These are phyloP conservation scores for Malassezia furfur DNA, from an alignment of 1,284 basidiomycete species.

Conservation along the genomic window DNA sequence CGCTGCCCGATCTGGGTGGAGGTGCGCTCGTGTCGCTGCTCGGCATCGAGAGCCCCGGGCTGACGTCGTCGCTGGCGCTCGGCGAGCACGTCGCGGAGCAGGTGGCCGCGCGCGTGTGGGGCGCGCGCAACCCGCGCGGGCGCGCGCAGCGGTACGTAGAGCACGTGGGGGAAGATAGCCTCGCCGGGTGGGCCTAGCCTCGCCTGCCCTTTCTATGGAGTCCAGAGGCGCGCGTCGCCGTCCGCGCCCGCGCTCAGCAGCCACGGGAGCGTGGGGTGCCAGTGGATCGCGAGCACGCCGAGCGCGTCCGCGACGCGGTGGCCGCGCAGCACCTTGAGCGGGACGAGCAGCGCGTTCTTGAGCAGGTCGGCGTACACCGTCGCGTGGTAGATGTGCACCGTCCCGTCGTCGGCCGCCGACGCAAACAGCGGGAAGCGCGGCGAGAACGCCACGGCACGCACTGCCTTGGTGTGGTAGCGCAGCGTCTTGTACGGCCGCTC, in stretches of 20 bases:
- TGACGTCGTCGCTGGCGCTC: constrained; percentile 53
- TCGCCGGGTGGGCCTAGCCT: constrained; percentile 14
- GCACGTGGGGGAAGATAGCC: constrained; percentile 2
- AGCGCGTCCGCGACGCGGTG: constrained; percentile 74
- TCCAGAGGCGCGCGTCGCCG: constrained; percentile 77
- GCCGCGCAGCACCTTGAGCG: constrained; percentile 86
- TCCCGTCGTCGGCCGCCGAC: constrained; percentile 89
- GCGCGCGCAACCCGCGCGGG: constrained; percentile 17
- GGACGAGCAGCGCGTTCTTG: constrained; percentile 92
- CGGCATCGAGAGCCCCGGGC: constrained; percentile 54
- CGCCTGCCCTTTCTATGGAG: no score
- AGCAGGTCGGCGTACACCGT: constrained; percentile 74
- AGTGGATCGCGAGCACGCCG: constrained; percentile 80
- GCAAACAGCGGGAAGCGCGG: constrained; percentile 76
- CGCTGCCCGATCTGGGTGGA: constrained; percentile 16
- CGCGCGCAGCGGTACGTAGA: constrained; percentile 6
- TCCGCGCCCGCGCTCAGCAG: constrained; percentile 85
- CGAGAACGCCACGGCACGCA: constrained; percentile 83
- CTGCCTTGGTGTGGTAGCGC: constrained; percentile 86
- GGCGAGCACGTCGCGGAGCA: constrained; percentile 51
- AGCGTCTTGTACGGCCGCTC: constrained; percentile 93
- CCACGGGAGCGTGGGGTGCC: constrained; percentile 87
- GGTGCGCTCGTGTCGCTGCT: constrained; percentile 50
- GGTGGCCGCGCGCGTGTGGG: constrained; percentile 49
- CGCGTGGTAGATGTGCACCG: constrained; percentile 91